Base-by-base conservation (phyloP, 768 basidiomycete species). In the Kwoniella dendrophila region DNA sequence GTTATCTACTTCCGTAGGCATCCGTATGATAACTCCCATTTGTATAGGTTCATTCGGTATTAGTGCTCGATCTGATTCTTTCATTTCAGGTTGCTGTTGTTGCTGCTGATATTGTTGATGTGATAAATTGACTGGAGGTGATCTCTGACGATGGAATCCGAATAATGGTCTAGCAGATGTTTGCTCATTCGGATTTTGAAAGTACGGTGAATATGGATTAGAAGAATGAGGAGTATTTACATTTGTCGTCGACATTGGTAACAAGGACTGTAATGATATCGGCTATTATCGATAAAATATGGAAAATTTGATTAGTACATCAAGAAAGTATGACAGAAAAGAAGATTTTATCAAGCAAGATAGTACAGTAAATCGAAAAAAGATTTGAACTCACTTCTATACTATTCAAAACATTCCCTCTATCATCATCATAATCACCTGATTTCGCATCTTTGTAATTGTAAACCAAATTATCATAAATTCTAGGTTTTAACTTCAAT, bases 21-120 rank as follows among this genome's bases (percentile, higher is more conserved):
- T 71, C 30, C 56, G 58, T 14, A 74, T 65, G n/a, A 74, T 59
- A 4, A 75, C 53, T 1, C 58, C 70, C 29, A 75, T 49, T n/a
- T 68, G 22, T 8, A 75, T 49, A 4, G 27, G 47, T 38, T 72
- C 68, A 4, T 68, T 66, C 20, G 57, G 27, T 3, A 18, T 43
- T n/a, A 66, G 20, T 20, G 34, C 32, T 32, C 67, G 18, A 26
- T 71, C 56, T 11, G 58, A 30, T 27, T 67, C 62, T 49, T 48
- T 65, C 47, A 8, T 26, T 38, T 43, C 36, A 16, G 34, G 53
- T 18, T n/a, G 48, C n/a, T n/a, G n/a, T n/a, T n/a, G n/a, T n/a
- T n/a, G n/a, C n/a, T n/a, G n/a, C n/a, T n/a, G n/a, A n/a, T n/a
- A n/a, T n/a, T n/a, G n/a, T n/a, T n/a, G n/a, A n/a, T n/a, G n/a